Conservation (phyloP, 768 basidiomycete species). For the Boletus pseudopeckii region DNA sequence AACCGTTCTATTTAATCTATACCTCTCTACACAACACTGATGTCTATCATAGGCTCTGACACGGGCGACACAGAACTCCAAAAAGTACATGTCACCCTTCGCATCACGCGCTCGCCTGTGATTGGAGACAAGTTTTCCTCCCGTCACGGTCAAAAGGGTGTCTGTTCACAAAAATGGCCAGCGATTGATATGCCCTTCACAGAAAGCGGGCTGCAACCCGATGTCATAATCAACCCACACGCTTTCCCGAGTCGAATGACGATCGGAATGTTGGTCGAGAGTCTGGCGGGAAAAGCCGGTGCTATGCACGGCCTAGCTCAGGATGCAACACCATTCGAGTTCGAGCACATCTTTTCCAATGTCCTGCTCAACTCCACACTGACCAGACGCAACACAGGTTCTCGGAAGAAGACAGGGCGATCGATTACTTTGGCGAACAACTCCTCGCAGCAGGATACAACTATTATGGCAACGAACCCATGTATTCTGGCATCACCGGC, state of each 20-base stretch:
- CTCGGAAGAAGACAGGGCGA: slow-evolving; percentile 94
- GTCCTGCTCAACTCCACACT: slow-evolving; percentile 4
- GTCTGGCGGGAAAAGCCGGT: slow-evolving; percentile 98
- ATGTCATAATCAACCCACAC: slow-evolving; percentile 99
- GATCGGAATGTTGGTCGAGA: slow-evolving; percentile 99
- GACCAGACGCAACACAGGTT: slow-evolving; percentile 51
- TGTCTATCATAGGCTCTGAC: slow-evolving; percentile 63
- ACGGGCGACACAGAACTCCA: slow-evolving; percentile 84
- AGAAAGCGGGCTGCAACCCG: slow-evolving; percentile 98
- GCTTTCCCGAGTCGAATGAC: slow-evolving; percentile 99
- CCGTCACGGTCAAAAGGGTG: slow-evolving; percentile 98
- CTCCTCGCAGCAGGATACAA: slow-evolving; percentile 93
- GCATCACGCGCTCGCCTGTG: slow-evolving; percentile 91
- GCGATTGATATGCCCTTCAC: slow-evolving; percentile 98
- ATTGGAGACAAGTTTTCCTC: slow-evolving; percentile 99
- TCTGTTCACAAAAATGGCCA: slow-evolving; percentile 99
- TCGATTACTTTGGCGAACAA: slow-evolving; percentile 97
- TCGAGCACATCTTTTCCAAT: slow-evolving; percentile 28
- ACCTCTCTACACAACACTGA: background rate
- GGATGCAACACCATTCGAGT: slow-evolving; percentile 99
- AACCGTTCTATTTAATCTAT: background rate
- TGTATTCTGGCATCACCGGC: slow-evolving; percentile 99
- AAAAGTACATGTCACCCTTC: slow-evolving; percentile 89
- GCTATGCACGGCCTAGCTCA: slow-evolving; percentile 98
- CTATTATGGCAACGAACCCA: slow-evolving; percentile 98